Evolutionary conservation across 768 basidiomycete genomes (phyloP), one percentile per base, ranked within the genome.

Genomic region (Russula earlei): DNA sequence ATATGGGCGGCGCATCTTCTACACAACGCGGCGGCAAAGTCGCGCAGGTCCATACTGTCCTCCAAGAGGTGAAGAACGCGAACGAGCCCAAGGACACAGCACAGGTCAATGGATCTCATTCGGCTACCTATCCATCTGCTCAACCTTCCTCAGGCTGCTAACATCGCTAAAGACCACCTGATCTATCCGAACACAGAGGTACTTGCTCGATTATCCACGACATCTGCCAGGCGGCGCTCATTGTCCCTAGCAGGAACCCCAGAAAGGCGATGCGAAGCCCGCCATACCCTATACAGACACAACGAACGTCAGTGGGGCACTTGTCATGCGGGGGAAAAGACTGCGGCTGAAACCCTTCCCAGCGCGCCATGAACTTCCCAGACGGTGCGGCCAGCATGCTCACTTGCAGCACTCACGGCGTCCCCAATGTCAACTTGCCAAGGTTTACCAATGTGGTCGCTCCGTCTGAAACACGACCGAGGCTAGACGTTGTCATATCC

Each of bases 1-100:
- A 3, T 37, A 61, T 61, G 60, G 60, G 60, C 43, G 29, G 19
- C 29, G 57, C 52, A n/a, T 48, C 60, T 31, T 61, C 60, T 22
- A 40, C 57, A 3, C 60, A 59, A 40, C 60, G 56, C 24, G 24
- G 47, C 51, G 33, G 27, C 17, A 48, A 60, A 34, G 34, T 31
- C 17, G 41, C 36, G 7, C 56, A 54, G 22, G 38, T 57, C 11
- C 51, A 61, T 3, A 45, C 36, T 29, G 22, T 45, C 24, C 33
- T 48, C 15, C n/a, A n/a, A 40, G 50, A 41, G 45, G 48, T 50
- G 27, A 51, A 44, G 19, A 52, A 52, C 24, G 47, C 49, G n/a
- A 52, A 59, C 45, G 33, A 14, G 20, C 38, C 44, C n/a, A 57
- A 33, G 24, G 50, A 58, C 24, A 20, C 19, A 38, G 36, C 49